Base-by-base conservation (phyloP, 495 filamentous ascomycete species). In the Penicillium alfredii region DNA sequence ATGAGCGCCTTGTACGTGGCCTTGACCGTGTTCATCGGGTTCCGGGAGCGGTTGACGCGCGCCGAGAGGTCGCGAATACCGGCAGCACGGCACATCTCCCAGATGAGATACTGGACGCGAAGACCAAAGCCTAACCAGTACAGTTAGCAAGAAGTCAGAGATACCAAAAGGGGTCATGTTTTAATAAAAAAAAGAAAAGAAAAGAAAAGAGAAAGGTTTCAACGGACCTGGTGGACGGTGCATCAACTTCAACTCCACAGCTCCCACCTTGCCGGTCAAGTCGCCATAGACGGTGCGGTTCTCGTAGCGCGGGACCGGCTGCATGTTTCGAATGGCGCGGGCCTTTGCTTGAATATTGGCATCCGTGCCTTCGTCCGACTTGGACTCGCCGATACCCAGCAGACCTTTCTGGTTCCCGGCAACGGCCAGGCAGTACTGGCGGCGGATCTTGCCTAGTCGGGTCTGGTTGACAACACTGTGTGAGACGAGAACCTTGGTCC, bases 21-120 rank as follows among this genome's bases (percentile, higher is more conserved):
- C 68, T 96, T 96, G 49, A 94, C 81, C 9, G 87, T 82, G 64
- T 99, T 99, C 87, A 97, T 93, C 35, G 82, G 84, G 71, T 96
- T 99, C 38, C 87, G 69, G 15, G 82, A 81, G 15, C 87, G 74
- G 28, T 76, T 76, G 27, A 93, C 84, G 22, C 74, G 74, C 11
- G 86, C 92, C 5, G 86, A 74, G 9, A 99, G 74, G 56, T 99
- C 92, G 22, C 76, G 65, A 48, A 99, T 84, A 44, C 92, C 92
- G 20, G 79, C 80, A 22, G 77, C 75, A 33, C 84, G 79, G 48
- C 82, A 84, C 67, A 99, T 89, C 58, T 96, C 88, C 60, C 85
- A 96, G 55, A 97, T 92, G 43, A 87, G 75, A 53, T 86, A 76
- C 46, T 93, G 85, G 55, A 84, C 86, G 41, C 92, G 82, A 42